These are phyloP conservation scores for Neoscytalidium dimidiatum DNA, from an alignment of 2,329 filamentous ascomycete genomes.

Conservation along the genomic window DNA sequence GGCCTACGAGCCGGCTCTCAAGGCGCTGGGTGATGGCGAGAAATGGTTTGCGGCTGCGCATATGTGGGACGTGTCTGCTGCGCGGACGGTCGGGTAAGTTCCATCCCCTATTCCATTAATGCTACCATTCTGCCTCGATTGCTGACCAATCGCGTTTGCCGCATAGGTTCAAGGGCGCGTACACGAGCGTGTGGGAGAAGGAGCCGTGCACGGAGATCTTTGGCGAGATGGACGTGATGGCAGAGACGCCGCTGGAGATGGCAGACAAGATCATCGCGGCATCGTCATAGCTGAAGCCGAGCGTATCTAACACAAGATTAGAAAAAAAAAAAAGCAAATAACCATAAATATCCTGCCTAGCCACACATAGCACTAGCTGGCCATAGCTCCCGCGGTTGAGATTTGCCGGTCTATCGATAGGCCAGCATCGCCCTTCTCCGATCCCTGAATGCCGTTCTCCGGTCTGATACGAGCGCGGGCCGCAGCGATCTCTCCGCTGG, in stretches of 20 bases:
- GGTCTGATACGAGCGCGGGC: conserved; percentile 17
- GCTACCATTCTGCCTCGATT: conserved; percentile 26
- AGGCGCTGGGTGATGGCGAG: conserved; percentile 42
- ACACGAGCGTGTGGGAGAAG: conserved; percentile 55
- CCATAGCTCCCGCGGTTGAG: conserved; percentile 17
- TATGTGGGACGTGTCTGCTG: conserved; percentile 61
- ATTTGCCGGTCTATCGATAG: not conserved
- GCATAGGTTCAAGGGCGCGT: conserved; percentile 50
- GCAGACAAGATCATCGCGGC: conserved; percentile 41
- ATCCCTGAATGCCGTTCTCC: conserved; percentile 10
- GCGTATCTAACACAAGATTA: not conserved
- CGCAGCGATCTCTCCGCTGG: conserved; percentile 7
- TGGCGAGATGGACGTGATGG: conserved; percentile 55
- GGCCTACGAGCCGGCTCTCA: conserved; percentile 49
- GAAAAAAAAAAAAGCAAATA: not conserved
- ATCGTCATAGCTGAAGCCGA: conserved; percentile 16
- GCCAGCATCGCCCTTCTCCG: conserved; percentile 12
- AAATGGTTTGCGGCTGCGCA: conserved; percentile 62
- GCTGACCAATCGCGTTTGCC: not conserved
- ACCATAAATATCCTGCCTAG: not conserved
- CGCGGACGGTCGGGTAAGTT: conserved; percentile 47
- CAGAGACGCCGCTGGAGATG: conserved; percentile 50
- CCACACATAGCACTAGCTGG: too few relatives aligned
- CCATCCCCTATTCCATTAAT: not conserved
- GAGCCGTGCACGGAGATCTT: conserved; percentile 55